These are phyloP conservation scores for Solanum habrochaites DNA, from an alignment of 257 asterid genomes.

Conservation along the genomic window DNA sequence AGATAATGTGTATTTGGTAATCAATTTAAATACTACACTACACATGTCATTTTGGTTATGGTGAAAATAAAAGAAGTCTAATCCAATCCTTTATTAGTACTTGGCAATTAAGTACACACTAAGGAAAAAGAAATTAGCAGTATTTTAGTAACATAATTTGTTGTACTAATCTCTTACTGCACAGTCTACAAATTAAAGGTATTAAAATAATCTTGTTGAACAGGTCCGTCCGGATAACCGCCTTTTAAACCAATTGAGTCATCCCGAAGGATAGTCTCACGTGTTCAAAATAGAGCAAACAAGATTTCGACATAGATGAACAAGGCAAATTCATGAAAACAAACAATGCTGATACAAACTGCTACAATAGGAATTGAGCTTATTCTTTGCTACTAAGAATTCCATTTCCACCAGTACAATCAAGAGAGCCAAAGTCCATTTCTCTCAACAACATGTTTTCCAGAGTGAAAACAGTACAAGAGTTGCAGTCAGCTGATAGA, in stretches of 20 bases:
- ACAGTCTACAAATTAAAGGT: too few relatives aligned
- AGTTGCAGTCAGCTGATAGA: slow-evolving; percentile 1
- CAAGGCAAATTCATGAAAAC: neutral
- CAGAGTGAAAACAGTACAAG: neutral
- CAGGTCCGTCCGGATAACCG: too few relatives aligned
- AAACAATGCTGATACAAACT: neutral
- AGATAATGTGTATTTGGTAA: neutral
- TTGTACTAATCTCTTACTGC: too few relatives aligned
- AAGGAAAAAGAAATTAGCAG: neutral
- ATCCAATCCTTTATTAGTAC: neutral
- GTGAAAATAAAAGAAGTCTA: neutral
- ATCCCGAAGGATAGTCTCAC: neutral
- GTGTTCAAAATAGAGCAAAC: neutral
- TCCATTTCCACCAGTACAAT: too few relatives aligned
- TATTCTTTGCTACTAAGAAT: neutral
- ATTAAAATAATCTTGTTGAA: too few relatives aligned
- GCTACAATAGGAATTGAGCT: neutral
- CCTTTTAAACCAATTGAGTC: neutral
- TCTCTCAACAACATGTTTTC: neutral
- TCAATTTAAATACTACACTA: neutral
- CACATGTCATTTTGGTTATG: neutral
- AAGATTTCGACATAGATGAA: neutral
- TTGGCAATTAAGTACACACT: neutral
- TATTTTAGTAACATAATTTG: neutral
- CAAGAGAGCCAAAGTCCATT: too few relatives aligned